A percentile compares a stretch with the other conserved stretches of the same genome.
These are phyloP conservation scores for Diaporthe citrichinensis DNA, from an alignment of 2,329 filamentous ascomycete species.

Conservation along the genomic window DNA sequence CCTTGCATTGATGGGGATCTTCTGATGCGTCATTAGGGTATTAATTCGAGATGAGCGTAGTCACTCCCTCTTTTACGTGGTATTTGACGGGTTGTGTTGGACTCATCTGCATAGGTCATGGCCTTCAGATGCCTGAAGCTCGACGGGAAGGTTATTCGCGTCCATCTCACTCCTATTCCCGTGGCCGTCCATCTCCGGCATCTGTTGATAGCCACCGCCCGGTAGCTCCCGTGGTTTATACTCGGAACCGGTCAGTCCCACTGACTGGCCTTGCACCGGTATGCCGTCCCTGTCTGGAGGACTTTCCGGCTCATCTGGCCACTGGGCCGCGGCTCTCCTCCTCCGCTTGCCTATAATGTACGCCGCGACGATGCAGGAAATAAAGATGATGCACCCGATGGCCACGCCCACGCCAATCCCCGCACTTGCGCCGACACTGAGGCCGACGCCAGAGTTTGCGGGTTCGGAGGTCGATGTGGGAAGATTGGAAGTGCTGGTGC, in stretches of 20 bases:
- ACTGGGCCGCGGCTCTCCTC: background rate
- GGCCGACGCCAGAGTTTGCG: background rate
- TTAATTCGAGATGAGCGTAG: background rate
- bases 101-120: background rate
- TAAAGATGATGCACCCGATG: conserved; percentile 36
- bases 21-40: background rate
- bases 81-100: background rate
- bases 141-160: background rate
- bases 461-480: background rate
- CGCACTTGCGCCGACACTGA: conserved; percentile 15
- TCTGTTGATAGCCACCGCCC: background rate
- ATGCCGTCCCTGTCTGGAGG: background rate
- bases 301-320: background rate
- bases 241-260: background rate
- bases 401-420: conserved; percentile 21
- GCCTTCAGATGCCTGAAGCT: conserved; percentile 6
- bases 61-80: background rate
- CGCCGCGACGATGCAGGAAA: conserved; percentile 11
- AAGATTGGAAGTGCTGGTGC: background rate
- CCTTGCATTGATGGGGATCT: background rate
- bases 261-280: background rate
- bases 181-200: background rate
- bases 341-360: conserved; percentile 19
- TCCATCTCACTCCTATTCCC: background rate
- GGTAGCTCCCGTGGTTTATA: conserved; percentile 11